phyloP scores from a whole-genome alignment of 1,284 basidiomycete species.

The Sanghuangporus weigelae region DNA sequence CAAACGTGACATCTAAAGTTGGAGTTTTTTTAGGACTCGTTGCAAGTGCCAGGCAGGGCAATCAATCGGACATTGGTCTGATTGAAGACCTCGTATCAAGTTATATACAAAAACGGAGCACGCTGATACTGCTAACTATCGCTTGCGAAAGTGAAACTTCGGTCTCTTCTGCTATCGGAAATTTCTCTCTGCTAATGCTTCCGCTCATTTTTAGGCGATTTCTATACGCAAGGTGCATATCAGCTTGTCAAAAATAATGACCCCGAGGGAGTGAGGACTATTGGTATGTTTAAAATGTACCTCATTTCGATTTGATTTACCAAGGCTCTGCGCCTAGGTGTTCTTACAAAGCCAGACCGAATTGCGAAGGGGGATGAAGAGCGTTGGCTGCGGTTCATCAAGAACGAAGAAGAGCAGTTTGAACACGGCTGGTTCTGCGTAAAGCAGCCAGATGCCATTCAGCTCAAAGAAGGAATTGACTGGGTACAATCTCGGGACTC shows the following conservation, averaged over 20 bases:
- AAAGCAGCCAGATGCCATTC: conserved; percentile 50
- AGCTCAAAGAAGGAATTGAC: conserved; percentile 37
- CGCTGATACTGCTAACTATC: conserved; percentile 65
- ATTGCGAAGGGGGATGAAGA: conserved; percentile 58
- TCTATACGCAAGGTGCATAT: conserved; percentile 69
- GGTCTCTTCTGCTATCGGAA: conserved; percentile 4
- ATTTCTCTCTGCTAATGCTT: background rate
- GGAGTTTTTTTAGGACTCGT: conserved; percentile 48
- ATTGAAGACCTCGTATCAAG: conserved; percentile 54
- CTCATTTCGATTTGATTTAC: background rate
- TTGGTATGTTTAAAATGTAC: conserved; percentile 41
- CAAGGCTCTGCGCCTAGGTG: conserved; percentile 39
- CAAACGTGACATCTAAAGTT: background rate
- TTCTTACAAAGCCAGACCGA: conserved; percentile 78
- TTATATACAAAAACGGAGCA: conserved; percentile 59
- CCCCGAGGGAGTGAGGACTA: conserved; percentile 56
- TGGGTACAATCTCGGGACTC: conserved; percentile 53
- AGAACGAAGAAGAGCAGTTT: conserved; percentile 49
- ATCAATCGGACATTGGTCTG: conserved; percentile 51
- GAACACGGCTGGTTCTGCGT: conserved; percentile 70
- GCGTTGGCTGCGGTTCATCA: conserved; percentile 54
- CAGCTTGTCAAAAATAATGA: conserved; percentile 53
- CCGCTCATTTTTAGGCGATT: conserved; percentile 46
- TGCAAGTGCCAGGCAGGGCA: conserved; percentile 47
- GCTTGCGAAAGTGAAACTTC: conserved; percentile 59